These are phyloP conservation scores for Nemophila menziesii DNA, from an alignment of 257 asterid species.

Conservation along the genomic window DNA sequence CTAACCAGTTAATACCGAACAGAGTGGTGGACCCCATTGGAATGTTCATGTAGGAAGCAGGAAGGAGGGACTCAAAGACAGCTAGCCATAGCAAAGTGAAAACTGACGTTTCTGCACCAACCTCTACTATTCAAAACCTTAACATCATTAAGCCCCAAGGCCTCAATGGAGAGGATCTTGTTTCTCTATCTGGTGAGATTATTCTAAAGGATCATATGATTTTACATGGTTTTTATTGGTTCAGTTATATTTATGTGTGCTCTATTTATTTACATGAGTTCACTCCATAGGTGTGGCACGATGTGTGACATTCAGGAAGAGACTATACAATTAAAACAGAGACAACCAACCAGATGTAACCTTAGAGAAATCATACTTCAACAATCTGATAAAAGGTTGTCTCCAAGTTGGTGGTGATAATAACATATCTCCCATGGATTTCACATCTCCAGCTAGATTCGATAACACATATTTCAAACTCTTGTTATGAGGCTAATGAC, in stretches of 20 bases:
- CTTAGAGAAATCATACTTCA: too few species aligned
- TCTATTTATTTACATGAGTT: slow-evolving; percentile 55
- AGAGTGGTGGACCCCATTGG: too few species aligned
- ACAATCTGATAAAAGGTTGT: slow-evolving; percentile 33
- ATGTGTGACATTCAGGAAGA: too few species aligned
- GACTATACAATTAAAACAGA: too few species aligned
- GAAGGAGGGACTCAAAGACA: too few species aligned
- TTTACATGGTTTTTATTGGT: too few species aligned
- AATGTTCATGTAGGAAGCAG: slow-evolving; percentile 61
- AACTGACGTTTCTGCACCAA: slow-evolving; percentile 54
- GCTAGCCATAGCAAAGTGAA: slow-evolving; percentile 44
- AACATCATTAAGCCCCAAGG: slow-evolving; percentile 44
- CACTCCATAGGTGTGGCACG: slow-evolving; percentile 73
- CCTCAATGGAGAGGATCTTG: slow-evolving; percentile 51
- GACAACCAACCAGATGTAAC: too few species aligned
- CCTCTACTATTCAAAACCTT: slow-evolving; percentile 60
- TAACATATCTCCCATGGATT: slow-evolving; percentile 53
- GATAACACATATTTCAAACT: slow-evolving; percentile 69
- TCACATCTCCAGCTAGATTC: slow-evolving; percentile 51
- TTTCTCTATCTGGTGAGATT: slow-evolving; percentile 59
- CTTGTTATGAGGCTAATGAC: slow-evolving; percentile 49
- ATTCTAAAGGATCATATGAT: too few species aligned
- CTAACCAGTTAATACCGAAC: too few species aligned
- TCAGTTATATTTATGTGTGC: too few species aligned
- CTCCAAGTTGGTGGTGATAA: slow-evolving; percentile 62